These are phyloP conservation scores for Mycena sanguinolenta DNA, from an alignment of 768 basidiomycete genomes.

Conservation along the genomic window DNA sequence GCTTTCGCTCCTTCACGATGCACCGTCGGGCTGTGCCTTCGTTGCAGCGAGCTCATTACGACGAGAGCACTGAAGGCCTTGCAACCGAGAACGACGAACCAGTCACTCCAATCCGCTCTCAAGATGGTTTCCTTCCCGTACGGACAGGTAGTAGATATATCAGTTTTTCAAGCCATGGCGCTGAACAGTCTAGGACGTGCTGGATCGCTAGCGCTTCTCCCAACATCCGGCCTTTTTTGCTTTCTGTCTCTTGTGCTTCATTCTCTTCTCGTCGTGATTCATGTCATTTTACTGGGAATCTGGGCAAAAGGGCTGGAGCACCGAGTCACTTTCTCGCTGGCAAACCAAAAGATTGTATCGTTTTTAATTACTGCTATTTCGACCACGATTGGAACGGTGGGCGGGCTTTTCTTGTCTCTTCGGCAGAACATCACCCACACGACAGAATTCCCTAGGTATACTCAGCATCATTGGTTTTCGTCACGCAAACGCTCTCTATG, in stretches of 20 bases:
- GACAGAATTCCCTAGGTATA: conserved; percentile 12
- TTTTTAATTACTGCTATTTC: conserved; percentile 18
- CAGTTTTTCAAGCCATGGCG: not conserved
- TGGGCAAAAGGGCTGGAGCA: conserved; percentile 10
- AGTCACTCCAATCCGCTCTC: not conserved
- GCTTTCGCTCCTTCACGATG: not conserved
- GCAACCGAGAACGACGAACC: not conserved
- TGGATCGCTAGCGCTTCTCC: not conserved
- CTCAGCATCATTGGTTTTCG: conserved; percentile 30
- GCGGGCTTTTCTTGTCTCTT: conserved; percentile 21
- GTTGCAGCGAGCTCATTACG: not conserved
- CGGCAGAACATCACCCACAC: not conserved
- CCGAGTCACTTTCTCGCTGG: conserved; percentile 2
- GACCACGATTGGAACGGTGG: conserved; percentile 12
- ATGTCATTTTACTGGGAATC: conserved; percentile 14
- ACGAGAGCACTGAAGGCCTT: not conserved
- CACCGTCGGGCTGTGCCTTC: not conserved
- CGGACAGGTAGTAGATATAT: conserved; percentile 20
- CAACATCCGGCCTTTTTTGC: not conserved
- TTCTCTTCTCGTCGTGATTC: not conserved
- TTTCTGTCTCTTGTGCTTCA: conserved; percentile 7
- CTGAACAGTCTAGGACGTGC: not conserved
- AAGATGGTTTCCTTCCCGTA: not conserved
- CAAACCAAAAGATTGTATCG: conserved; percentile 1
- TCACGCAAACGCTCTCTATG: conserved; percentile 38